Percentiles rank a stretch among this genome's conserved stretches.
Conservation (phyloP, 1,284 basidiomycete species). For the Microbotryum intermedium region DNA sequence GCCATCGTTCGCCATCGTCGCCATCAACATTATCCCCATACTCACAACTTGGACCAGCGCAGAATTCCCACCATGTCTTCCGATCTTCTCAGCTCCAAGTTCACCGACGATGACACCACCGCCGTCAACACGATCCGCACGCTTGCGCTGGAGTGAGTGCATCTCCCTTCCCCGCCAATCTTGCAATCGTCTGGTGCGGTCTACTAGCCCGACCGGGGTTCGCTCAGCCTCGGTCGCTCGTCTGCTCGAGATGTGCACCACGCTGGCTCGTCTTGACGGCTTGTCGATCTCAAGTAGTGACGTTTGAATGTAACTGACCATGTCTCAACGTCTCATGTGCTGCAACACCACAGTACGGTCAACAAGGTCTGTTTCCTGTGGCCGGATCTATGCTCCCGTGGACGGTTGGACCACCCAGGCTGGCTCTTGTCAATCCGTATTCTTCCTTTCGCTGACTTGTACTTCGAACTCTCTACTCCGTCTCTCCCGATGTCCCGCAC, state of each 20-base stretch:
- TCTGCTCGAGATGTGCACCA: background rate
- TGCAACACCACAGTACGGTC: constrained; percentile 20
- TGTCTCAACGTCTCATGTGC: too few species aligned
- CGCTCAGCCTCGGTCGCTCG: background rate
- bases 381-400: background rate
- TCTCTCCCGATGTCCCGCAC: too few species aligned
- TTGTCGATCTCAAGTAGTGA: background rate
- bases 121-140: constrained; percentile 60
- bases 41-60: background rate
- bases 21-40: background rate
- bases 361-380: constrained; percentile 21
- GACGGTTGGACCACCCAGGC: background rate
- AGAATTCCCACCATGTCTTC: background rate
- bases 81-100: constrained; percentile 8
- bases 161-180: constrained; percentile 35
- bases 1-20: background rate
- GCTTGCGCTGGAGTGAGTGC: constrained; percentile 53
- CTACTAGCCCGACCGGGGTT: background rate
- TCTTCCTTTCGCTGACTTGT: too few species aligned
- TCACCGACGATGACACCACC: constrained; percentile 32
- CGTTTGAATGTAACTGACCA: too few species aligned
- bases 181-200: background rate
- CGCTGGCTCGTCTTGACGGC: background rate
- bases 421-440: too few species aligned
- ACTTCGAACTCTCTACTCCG: too few species aligned